phyloP scores from a whole-genome alignment of 2,329 filamentous ascomycete species.

The Tolypocladium album region DNA sequence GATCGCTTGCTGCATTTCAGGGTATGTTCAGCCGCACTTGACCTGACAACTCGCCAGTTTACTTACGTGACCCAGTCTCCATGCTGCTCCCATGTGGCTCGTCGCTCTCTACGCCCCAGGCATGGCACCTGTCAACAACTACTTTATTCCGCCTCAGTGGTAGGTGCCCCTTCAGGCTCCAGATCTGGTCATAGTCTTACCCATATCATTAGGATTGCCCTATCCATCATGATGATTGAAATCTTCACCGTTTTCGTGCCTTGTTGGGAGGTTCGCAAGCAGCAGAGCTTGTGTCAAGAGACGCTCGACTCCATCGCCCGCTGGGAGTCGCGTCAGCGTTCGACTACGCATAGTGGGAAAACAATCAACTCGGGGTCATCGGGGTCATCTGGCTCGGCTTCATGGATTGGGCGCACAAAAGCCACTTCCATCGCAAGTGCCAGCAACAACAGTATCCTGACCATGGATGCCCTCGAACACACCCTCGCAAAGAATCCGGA shows the following conservation, averaged over 20 bases:
- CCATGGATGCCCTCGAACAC: slow-evolving; percentile 50
- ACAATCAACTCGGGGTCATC: slow-evolving; percentile 23
- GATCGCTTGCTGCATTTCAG: slow-evolving; percentile 36
- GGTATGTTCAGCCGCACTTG: slow-evolving; percentile 18
- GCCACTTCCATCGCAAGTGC: slow-evolving; percentile 19
- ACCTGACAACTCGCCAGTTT: background rate
- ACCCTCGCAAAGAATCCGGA: slow-evolving; percentile 44
- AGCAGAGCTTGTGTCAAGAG: slow-evolving; percentile 33
- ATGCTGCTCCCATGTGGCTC: slow-evolving; percentile 58
- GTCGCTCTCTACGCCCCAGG: slow-evolving; percentile 42
- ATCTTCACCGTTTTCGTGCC: slow-evolving; percentile 54
- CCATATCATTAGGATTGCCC: slow-evolving; percentile 31
- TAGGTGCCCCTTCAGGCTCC: slow-evolving; percentile 19
- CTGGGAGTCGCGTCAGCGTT: slow-evolving; percentile 33
- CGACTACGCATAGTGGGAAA: slow-evolving; percentile 16
- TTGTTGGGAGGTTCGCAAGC: slow-evolving; percentile 42
- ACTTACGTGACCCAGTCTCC: slow-evolving; percentile 31
- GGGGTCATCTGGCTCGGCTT: slow-evolving; percentile 21
- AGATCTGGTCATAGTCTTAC: background rate
- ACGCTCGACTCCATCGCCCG: slow-evolving; percentile 37
- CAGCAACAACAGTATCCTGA: slow-evolving; percentile 35
- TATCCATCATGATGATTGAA: slow-evolving; percentile 53
- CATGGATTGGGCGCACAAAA: slow-evolving; percentile 25
- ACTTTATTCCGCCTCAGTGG: slow-evolving; percentile 53
- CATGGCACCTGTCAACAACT: slow-evolving; percentile 40